Base-by-base conservation (phyloP, 371 early-diverging fungal species). In the Apophysomyces trapeziformis region DNA sequence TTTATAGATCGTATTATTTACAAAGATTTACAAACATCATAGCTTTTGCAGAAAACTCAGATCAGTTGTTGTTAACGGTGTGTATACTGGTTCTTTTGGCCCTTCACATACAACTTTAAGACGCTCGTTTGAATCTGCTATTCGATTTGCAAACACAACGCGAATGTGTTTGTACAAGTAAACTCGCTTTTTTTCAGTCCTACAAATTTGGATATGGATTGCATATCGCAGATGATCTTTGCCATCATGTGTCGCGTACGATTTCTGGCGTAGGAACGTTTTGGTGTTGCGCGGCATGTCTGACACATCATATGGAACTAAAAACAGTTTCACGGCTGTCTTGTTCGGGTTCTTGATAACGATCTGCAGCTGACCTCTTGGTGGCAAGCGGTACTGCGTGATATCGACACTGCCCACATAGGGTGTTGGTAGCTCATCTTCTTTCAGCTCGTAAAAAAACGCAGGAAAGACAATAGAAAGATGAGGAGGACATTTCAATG, bases 191-290 rank as follows among this genome's bases (percentile, higher is more conserved):
- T 82, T 81, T 8, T 85, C 77, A 1, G 84, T 87, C 41, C 85
- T 82, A 58, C 83, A 79, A 56, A 93, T 73, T 57, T 92, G 92
- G 12, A 94, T 57, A 69, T 94, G 95, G 67, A 94, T 87, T 8
- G 93, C 93, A 73, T 89, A 91, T 38, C 91, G 85, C 35, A 93
- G 68, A 4, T 69, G 38, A 45, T 69, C 32, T 37, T 26, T 60
- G 35, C 57, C 56, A 18, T 16, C 57, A 58, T 66, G 59, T 7
- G 68, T 61, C 4, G 74, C 69, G 65, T 87, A 86, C 12, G 88
- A 87, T 67, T 93, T 93, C 73, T 94, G 94, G 7, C 95, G 85
- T 26, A 95, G 70, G 69, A 94, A 91, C 8, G 95, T 95, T 69
- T 92, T 92, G 6, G 87, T 81, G 38, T 74, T 73, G 7, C 80